Percentiles rank a stretch among this genome's conserved stretches.
phyloP scores from a whole-genome alignment of 164 flowering plant genomes.

The Macadamia tetraphylla region DNA sequence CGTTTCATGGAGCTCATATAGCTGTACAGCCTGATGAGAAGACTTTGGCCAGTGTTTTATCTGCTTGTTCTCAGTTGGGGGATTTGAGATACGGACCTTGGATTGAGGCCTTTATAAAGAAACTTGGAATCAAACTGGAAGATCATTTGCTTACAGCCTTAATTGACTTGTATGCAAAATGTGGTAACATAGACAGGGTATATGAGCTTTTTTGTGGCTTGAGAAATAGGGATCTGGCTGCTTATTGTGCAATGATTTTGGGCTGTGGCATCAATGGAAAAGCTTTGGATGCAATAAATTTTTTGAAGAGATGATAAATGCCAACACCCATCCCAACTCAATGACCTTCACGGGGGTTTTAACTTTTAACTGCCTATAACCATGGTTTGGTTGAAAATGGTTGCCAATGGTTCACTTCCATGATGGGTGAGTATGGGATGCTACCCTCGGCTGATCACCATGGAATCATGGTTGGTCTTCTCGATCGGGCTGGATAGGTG shows the following conservation, averaged over 20 bases:
- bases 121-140: slow-evolving; percentile 32
- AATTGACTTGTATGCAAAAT: slow-evolving; percentile 43
- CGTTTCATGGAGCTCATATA: slow-evolving; percentile 36
- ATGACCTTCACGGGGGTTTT: slow-evolving; percentile 36
- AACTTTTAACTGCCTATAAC: slow-evolving; percentile 35
- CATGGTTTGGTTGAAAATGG: slow-evolving; percentile 50
- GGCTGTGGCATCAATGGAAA: slow-evolving; percentile 46
- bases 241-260: slow-evolving; percentile 40
- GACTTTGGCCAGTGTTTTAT: slow-evolving; percentile 36
- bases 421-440: slow-evolving; percentile 25
- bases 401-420: slow-evolving; percentile 23
- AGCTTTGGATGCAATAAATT: slow-evolving; percentile 27
- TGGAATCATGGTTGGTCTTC: slow-evolving; percentile 44
- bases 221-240: slow-evolving; percentile 30
- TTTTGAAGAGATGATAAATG: slow-evolving; percentile 36
- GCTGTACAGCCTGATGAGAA: slow-evolving; percentile 27
- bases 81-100: slow-evolving; percentile 27
- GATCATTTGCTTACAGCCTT: slow-evolving; percentile 39
- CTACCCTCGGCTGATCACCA: slow-evolving; percentile 40
- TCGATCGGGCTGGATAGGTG: slow-evolving; percentile 38
- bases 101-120: slow-evolving; percentile 25
- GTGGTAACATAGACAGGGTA: slow-evolving; percentile 42
- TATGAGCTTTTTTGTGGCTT: slow-evolving; percentile 25
- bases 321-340: slow-evolving; percentile 22
- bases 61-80: slow-evolving; percentile 42